Evolutionary conservation across 768 basidiomycete species (phyloP), one percentile per base, ranked within the genome.

Genomic region (Boletus sensibilis): DNA sequence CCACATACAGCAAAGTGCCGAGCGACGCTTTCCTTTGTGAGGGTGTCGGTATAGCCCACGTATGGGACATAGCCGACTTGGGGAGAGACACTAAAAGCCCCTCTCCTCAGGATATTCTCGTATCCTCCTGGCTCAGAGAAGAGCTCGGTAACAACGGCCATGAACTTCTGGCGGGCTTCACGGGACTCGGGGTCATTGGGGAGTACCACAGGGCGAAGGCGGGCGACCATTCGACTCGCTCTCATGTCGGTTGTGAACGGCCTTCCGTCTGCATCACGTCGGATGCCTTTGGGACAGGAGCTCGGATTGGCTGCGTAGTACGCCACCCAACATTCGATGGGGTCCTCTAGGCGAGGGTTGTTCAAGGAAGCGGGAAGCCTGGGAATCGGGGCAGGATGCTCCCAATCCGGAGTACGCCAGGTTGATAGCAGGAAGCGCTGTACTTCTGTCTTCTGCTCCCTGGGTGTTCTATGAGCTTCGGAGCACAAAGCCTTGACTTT

Each of bases 211-310:
- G 79, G 79, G 38, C 79, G 74, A 27, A 80, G 76, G n/a, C 77
- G 77, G 9, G 79, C 79, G 18, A 80, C 75, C n/a, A 66, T 74
- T 33, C 79, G 75, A 63, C 77, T 79, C 2, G 79, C 79, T 50
- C 70, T 74, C 64, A 80, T 74, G 62, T 80, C 79, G 7, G 72
- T 64, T 39, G 78, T 67, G 60, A 65, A 63, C 1, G 79, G 79
- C 21, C 66, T 68, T 14, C 73, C 72, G 53, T 69, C 67, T 12
- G 66, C 52, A 59, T 76, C 75, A 29, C 71, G 73, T 49, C 79
- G 73, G 54, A 80, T 78, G 50, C 79, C 79, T 52, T 76, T 76
- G 10, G 79, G 79, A 70, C 78, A 81, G 1, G 78, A 79, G 50
- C 71, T 73, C 10, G 69, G 76, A 54, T 80, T 77, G 31, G 70